phyloP scores from a whole-genome alignment of 2,329 filamentous ascomycete genomes.

The Talaromyces sp. region DNA sequence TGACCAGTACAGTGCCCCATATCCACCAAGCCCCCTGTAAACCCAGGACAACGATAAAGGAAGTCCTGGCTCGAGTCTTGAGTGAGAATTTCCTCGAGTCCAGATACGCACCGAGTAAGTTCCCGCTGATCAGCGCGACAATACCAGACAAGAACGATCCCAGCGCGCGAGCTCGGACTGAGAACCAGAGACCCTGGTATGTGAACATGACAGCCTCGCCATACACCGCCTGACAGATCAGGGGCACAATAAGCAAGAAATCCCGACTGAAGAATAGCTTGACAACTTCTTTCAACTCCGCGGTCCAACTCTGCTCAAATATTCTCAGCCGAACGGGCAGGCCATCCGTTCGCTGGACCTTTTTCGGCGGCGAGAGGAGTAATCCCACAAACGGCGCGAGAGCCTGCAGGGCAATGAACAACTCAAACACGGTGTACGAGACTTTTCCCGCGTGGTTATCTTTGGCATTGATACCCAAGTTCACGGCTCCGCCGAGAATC shows the following conservation, averaged over 20 bases:
- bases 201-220: conserved; percentile 71
- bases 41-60: conserved; percentile 51
- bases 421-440: conserved; percentile 64
- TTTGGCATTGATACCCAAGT: conserved; percentile 62
- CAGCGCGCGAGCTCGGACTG: conserved; percentile 64
- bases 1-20: conserved; percentile 65
- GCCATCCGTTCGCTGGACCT: conserved; percentile 65
- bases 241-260: conserved; percentile 63
- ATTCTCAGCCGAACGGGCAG: conserved; percentile 60
- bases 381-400: conserved; percentile 62
- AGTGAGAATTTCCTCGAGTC: conserved; percentile 57
- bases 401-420: conserved; percentile 70
- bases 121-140: conserved; percentile 62
- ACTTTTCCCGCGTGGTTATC: conserved; percentile 60
- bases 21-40: conserved; percentile 69
- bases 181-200: conserved; percentile 66
- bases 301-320: conserved; percentile 49
- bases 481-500: conserved; percentile 69
- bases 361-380: conserved; percentile 57
- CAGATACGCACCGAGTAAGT: conserved; percentile 63
- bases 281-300: conserved; percentile 59
- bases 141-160: conserved; percentile 69
- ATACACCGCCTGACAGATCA: conserved; percentile 70
- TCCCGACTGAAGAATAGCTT: conserved; percentile 59
- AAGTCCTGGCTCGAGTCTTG: conserved; percentile 51